Evolutionary conservation across 2,329 filamentous ascomycete species (phyloP), one percentile per base, ranked within the genome.

Genomic region (Cladosporium phlei): DNA sequence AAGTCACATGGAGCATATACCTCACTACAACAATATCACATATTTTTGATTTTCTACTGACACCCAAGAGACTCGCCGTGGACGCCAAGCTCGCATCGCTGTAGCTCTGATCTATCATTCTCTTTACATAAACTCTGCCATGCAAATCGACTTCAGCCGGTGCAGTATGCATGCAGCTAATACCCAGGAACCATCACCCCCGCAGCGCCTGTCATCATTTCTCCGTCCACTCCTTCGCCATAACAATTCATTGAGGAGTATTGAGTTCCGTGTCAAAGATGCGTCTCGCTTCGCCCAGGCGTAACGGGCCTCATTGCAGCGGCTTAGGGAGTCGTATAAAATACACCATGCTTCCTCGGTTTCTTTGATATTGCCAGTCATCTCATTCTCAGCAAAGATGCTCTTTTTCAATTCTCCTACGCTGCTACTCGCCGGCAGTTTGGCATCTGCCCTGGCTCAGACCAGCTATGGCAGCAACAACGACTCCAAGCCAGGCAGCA

Each of bases 391-490:
- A 17, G 16, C n/a, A 14, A 35, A 28, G 7, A 45, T 45, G 42
- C 20, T 28, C 9, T 12, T 37, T 9, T 37, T 24, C 17, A 28
- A n/a, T 28, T 21, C 22, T 28, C 7, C 37, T 24, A 11, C 2
- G 5, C 17, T 37, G 32, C 30, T 45, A 11, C 22, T 45, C 16
- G 32, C 32, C 10, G 25, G 42, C 22, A 17, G 28, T 16, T 14
- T 29, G 32, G 22, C 25, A 21, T 21, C 32, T 28, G 42, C 33
- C 3, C 12, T 45, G 11, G 30, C 42, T 17, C 42, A 45, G 29
- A 11, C 22, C 5, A 24, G 30, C n/a, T 45, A 44, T 28, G 16
- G 30, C 25, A 35, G 37, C 17, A 49, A 47, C 19, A 55, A 54
- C 24, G 46, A 39, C 11, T 27, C 35, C 22, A 10, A 21, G 14